A percentile compares a stretch with the other conserved stretches of the same genome.
These are phyloP conservation scores for Lophiostoma macrostomum DNA, from an alignment of 495 filamentous ascomycete genomes.

Conservation along the genomic window DNA sequence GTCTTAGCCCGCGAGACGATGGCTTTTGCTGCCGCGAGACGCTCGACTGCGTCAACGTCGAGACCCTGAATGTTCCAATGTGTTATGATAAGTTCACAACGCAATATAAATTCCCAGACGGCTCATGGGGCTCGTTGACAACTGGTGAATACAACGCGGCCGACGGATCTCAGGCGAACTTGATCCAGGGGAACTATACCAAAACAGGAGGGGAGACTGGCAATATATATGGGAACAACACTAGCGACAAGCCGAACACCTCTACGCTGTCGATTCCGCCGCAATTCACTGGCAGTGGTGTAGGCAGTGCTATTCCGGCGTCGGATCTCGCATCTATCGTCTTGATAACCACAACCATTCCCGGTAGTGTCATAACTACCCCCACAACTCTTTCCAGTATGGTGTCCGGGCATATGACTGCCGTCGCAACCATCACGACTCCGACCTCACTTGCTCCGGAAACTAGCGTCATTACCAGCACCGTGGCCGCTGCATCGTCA, in stretches of 20 bases:
- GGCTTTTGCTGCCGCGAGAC: constrained; percentile 29
- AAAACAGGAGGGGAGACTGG: constrained; percentile 33
- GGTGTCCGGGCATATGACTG: neutral
- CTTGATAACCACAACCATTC: constrained; percentile 3
- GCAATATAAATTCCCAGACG: constrained; percentile 44
- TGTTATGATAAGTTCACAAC: constrained; percentile 48
- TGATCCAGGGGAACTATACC: constrained; percentile 42
- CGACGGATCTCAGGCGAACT: constrained; percentile 37
- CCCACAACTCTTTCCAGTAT: constrained; percentile 6
- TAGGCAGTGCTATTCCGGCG: constrained; percentile 40
- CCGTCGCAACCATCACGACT: constrained; percentile 5
- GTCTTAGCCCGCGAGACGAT: constrained; percentile 2
- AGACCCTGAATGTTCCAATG: constrained; percentile 37
- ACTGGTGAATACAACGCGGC: constrained; percentile 38
- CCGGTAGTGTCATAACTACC: neutral
- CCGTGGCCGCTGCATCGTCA: neutral
- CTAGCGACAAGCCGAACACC: constrained; percentile 40
- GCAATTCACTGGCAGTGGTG: constrained; percentile 40
- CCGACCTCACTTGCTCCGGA: constrained; percentile 14
- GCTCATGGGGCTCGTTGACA: constrained; percentile 41
- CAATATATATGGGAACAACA: constrained; percentile 41
- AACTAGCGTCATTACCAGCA: constrained; percentile 5
- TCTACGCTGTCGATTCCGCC: constrained; percentile 41
- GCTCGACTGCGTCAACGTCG: constrained; percentile 37
- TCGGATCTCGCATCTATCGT: constrained; percentile 33